Base-by-base conservation (phyloP, 768 basidiomycete species). In the Fomitopsis pulvina region DNA sequence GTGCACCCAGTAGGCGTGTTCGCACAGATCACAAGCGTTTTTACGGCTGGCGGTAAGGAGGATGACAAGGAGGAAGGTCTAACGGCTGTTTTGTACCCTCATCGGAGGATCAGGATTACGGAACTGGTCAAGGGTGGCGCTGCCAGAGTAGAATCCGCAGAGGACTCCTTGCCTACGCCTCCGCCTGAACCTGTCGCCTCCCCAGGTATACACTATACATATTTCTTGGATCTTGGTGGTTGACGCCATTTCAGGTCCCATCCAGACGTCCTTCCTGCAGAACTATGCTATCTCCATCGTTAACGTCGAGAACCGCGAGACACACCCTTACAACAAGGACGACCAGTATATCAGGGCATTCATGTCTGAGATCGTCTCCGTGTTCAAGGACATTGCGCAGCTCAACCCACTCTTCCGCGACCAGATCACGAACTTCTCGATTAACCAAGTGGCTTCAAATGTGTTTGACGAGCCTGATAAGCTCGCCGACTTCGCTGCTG, bases 381-480 rank as follows among this genome's bases (percentile, higher is more conserved):
- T 94, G 32, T 97, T 98, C 80, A 98, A 98, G 73, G 94, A 97
- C 63, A 96, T 98, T 52, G 94, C 94, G 0, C 91, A 94, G 65
- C 78, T 97, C 38, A 95, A 96, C 67, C 93, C 93, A 1, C 81
- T 97, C 56, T 97, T 98, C 84, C 87, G 94, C 38, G 95, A 97
- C 71, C 94, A 97, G 63, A 95, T 97, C 57, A 92, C 93, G 54
- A 92, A 92, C 65, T 96, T 96, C 67, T 88, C 88, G 14, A 92
- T 95, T 67, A 87, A 87, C 63, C 92, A 95, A 64, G 81, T 91
- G 48, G 87, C 92, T 1, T 79, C 87, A 8, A 96, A 92, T 68
- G 88, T 96, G 48, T 97, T 98, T 58, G 93, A 97, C 61, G 94
- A 97, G 61, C 95, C 95, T 0, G 93, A 96, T 66, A 93, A 93